Conservation (phyloP, 2,329 filamentous ascomycete genomes). For the Trichoderma afroharzianum region DNA sequence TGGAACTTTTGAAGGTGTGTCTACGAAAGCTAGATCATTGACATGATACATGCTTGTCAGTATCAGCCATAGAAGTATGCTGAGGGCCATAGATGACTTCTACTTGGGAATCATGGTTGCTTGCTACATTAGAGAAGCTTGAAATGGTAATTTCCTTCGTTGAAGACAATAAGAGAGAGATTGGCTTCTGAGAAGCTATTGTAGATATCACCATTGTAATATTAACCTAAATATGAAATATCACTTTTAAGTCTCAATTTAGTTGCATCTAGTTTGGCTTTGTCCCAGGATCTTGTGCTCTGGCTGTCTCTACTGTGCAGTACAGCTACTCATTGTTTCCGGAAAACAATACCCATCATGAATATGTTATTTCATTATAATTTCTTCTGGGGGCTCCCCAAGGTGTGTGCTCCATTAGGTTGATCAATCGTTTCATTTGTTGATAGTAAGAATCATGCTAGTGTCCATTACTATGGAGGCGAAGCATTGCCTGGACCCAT, state of each 20-base stretch:
- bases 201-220: neutral
- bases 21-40: neutral
- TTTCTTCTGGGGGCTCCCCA: neutral
- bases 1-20: neutral
- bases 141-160: neutral
- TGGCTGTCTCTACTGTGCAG: neutral
- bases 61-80: neutral
- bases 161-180: neutral
- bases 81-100: neutral
- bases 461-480: neutral
- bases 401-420: neutral
- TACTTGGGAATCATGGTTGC: neutral
- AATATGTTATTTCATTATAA: neutral
- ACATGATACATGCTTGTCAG: neutral
- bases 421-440: neutral
- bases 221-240: neutral
- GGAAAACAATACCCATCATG: neutral
- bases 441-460: neutral
- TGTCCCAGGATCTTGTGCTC: neutral
- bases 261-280: neutral
- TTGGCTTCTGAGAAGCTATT: neutral
- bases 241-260: neutral
- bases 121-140: neutral
- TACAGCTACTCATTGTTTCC: neutral
- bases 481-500: neutral